Conservation (phyloP, 2,329 filamentous ascomycete species). For the Nothomitra cinnamomea region DNA sequence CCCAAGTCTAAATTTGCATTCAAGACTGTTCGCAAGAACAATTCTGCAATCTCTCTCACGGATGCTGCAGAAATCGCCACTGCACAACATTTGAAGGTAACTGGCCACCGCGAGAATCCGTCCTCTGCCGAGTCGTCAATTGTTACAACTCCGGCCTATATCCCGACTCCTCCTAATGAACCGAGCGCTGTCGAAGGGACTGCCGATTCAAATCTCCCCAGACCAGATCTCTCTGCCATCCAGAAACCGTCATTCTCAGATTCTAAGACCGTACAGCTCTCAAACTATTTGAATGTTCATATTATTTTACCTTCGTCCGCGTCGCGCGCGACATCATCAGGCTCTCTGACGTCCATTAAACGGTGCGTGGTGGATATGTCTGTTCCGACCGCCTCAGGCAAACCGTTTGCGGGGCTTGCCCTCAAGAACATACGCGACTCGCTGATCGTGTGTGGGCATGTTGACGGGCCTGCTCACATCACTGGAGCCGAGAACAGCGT, state of each 20-base stretch:
- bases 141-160: constrained; percentile 4
- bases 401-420: constrained; percentile 52
- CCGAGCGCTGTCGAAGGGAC: background rate
- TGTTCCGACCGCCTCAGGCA: constrained; percentile 36
- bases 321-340: constrained; percentile 53
- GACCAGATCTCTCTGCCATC: constrained; percentile 13
- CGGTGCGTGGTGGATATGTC: constrained; percentile 71
- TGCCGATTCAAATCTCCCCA: background rate
- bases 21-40: constrained; percentile 39
- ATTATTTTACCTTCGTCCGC: constrained; percentile 62
- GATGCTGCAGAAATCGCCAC: constrained; percentile 38
- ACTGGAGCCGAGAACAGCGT: constrained; percentile 56
- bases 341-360: constrained; percentile 50
- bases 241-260: constrained; percentile 38
- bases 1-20: constrained; percentile 76
- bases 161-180: constrained; percentile 1
- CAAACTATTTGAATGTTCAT: constrained; percentile 49
- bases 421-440: constrained; percentile 54
- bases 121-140: constrained; percentile 25
- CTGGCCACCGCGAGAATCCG: constrained; percentile 22
- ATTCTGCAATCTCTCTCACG: constrained; percentile 35
- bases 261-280: constrained; percentile 43
- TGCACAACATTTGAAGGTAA: constrained; percentile 27
- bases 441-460: constrained; percentile 60
- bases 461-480: constrained; percentile 68